Percentiles rank a stretch among this genome's conserved stretches.
phyloP scores from a whole-genome alignment of 495 filamentous ascomycete genomes.

The Penicillium macrosclerotiorum region DNA sequence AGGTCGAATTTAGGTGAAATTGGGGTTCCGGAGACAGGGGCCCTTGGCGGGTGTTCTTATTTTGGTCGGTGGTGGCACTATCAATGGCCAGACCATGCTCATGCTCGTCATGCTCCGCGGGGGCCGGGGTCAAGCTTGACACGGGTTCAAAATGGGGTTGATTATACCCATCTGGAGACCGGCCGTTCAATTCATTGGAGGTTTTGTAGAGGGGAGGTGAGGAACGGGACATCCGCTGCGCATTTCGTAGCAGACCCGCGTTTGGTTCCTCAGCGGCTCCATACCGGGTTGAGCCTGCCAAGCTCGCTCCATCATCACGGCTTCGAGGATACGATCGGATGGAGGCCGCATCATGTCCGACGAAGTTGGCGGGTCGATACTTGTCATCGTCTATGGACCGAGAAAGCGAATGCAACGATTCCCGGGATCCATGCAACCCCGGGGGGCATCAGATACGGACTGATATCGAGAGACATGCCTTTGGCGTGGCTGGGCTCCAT shows the following conservation, averaged over 20 bases:
- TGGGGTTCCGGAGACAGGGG: constrained; percentile 16
- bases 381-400: constrained; percentile 76
- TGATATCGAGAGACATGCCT: constrained; percentile 76
- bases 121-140: constrained; percentile 7
- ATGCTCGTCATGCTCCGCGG: constrained; percentile 17
- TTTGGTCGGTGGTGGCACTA: constrained; percentile 24
- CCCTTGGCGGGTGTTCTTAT: constrained; percentile 43
- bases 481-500: constrained; percentile 49
- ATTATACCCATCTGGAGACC: constrained; percentile 4
- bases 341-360: constrained; percentile 57
- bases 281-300: constrained; percentile 49
- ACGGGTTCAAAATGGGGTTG: constrained; percentile 13
- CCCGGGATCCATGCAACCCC: constrained; percentile 71
- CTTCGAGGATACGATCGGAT: constrained; percentile 50
- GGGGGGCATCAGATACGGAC: constrained; percentile 86
- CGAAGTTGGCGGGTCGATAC: constrained; percentile 69
- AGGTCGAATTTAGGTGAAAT: constrained; percentile 9
- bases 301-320: constrained; percentile 61
- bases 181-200: constrained; percentile 15
- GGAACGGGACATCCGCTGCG: constrained; percentile 63
- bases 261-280: constrained; percentile 54
- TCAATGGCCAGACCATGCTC: constrained; percentile 13
- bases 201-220: constrained; percentile 48
- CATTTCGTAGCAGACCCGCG: constrained; percentile 59
- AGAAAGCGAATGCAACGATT: constrained; percentile 83